These are phyloP conservation scores for Sugiyamaella qingdaonensis DNA, from an alignment of 805 yeast genomes.

Conservation along the genomic window DNA sequence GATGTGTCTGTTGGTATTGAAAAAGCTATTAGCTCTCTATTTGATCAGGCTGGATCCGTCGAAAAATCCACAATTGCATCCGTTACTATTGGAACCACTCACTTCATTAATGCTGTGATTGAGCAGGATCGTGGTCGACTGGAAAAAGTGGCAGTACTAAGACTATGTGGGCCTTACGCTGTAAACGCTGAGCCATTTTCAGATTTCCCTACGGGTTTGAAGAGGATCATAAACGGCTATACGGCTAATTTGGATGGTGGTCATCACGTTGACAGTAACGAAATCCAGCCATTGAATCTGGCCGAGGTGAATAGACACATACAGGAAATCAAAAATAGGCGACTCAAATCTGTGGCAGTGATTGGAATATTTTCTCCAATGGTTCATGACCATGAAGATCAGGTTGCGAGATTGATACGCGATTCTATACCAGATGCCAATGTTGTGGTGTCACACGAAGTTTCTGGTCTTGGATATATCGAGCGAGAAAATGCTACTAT, in stretches of 20 bases:
- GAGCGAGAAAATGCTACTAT: slow-evolving; percentile 48
- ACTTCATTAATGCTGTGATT: slow-evolving; percentile 48
- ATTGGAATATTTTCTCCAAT: slow-evolving; percentile 42
- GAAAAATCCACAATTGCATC: slow-evolving; percentile 22
- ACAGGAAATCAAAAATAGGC: slow-evolving; percentile 30
- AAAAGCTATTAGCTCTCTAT: slow-evolving; percentile 35
- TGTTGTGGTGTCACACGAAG: slow-evolving; percentile 38
- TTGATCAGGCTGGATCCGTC: slow-evolving; percentile 22
- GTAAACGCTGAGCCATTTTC: slow-evolving; percentile 39
- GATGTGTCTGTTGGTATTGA: slow-evolving; percentile 44
- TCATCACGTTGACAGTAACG: slow-evolving; percentile 8
- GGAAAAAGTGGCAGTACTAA: slow-evolving; percentile 43
- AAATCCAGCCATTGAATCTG: slow-evolving; percentile 9
- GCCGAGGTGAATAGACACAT: slow-evolving; percentile 26
- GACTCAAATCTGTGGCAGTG: slow-evolving; percentile 35
- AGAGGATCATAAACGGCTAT: slow-evolving; percentile 9
- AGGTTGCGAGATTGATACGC: slow-evolving; percentile 33
- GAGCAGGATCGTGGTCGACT: slow-evolving; percentile 42
- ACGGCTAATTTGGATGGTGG: slow-evolving; percentile 14
- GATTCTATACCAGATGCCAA: slow-evolving; percentile 34
- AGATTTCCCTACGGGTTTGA: slow-evolving; percentile 37
- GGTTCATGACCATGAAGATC: slow-evolving; percentile 37
- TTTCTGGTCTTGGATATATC: slow-evolving; percentile 42
- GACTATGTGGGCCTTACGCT: slow-evolving; percentile 44
- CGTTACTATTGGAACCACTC: slow-evolving; percentile 51